A percentile compares a stretch with the other conserved stretches of the same genome.
Conservation (phyloP, 257 asterid species). For the Solanum bulbocastanum region DNA sequence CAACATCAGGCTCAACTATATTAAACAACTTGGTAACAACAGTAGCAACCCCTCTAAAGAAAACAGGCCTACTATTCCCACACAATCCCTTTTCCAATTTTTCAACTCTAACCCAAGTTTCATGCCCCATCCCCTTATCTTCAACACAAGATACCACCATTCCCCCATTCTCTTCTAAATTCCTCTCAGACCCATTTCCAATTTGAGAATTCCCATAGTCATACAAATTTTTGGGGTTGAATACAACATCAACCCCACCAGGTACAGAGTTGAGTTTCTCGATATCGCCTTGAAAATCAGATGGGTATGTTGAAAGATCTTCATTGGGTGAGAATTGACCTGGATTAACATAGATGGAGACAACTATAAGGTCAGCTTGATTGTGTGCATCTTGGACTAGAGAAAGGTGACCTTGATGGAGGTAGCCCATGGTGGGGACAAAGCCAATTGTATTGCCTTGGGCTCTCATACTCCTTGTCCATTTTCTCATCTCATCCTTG, state of each 20-base stretch:
- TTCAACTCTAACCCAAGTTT: constrained; percentile 82
- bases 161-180: neutral
- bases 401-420: constrained; percentile 86
- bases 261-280: constrained; percentile 39
- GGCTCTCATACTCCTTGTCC: constrained; percentile 65
- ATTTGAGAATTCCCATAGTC: constrained; percentile 33
- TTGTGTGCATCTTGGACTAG: constrained; percentile 51
- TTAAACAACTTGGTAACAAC: constrained; percentile 78
- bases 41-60: constrained; percentile 95
- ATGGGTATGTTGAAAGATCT: constrained; percentile 92
- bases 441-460: constrained; percentile 57
- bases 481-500: constrained; percentile 64
- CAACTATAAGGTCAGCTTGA: constrained; percentile 48
- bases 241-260: constrained; percentile 74
- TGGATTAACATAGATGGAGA: constrained; percentile 81
- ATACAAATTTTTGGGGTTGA: constrained; percentile 63
- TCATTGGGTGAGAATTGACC: constrained; percentile 90
- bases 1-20: constrained; percentile 87
- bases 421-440: constrained; percentile 94
- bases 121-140: constrained; percentile 56
- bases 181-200: neutral
- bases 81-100: constrained; percentile 77
- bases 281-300: constrained; percentile 72
- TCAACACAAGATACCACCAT: constrained; percentile 60
- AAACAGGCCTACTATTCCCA: constrained; percentile 80